Evolutionary conservation across 129 eudicot species (phyloP).

Genomic region (Artemisia annua): DNA sequence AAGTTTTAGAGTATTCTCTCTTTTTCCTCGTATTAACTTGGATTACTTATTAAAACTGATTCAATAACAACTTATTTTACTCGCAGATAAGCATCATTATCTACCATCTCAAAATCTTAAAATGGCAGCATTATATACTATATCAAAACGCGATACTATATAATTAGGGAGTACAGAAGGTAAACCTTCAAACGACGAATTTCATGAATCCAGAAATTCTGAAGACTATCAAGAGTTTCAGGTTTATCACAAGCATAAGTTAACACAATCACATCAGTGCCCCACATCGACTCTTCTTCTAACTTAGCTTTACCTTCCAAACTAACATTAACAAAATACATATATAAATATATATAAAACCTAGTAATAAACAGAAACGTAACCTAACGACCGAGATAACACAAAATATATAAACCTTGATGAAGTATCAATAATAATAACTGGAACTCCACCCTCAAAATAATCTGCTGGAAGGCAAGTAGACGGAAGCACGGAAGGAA

Average conservation of each 20-base stretch:
- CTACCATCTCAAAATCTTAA: too few species aligned
- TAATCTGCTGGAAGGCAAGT: conserved; percentile 91
- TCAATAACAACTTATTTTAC: too few species aligned
- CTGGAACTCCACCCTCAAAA: conserved; percentile 77
- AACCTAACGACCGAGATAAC: too few species aligned
- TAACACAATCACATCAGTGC: conserved; percentile 69
- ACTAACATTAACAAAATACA: conserved; percentile 37
- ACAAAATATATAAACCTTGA: conserved; percentile 48
- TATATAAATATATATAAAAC: too few species aligned
- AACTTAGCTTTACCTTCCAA: conserved; percentile 79
- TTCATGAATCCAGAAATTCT: conserved; percentile 88
- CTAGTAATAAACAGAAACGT: neutral
- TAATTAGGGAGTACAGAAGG: neutral
- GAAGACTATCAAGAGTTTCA: conserved; percentile 63
- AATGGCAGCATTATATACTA: too few species aligned
- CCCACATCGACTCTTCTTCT: conserved; percentile 88
- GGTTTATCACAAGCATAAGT: conserved; percentile 93
- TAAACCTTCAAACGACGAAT: conserved; percentile 90
- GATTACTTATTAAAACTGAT: too few species aligned
- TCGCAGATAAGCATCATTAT: too few species aligned
- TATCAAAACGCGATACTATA: too few species aligned
- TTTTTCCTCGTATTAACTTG: too few species aligned
- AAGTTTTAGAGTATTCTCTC: neutral
- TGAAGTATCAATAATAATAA: conserved; percentile 77
- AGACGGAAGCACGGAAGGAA: conserved; percentile 80